Conservation (phyloP, 257 asterid species). For the Coffea eugenioides region DNA sequence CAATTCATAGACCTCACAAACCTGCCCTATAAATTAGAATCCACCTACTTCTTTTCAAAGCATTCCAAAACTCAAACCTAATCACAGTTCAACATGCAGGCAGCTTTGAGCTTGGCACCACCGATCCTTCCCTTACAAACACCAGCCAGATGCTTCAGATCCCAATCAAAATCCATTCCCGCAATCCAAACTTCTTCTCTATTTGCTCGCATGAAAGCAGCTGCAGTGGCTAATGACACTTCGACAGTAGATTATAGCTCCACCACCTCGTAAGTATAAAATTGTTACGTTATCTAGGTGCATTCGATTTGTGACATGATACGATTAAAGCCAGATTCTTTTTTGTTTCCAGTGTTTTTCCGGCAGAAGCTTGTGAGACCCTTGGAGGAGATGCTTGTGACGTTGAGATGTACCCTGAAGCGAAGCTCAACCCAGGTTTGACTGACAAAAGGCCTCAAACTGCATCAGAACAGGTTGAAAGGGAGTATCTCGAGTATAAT, state of each 20-base stretch:
- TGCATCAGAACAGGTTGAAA: slow-evolving; percentile 37
- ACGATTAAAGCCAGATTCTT: background rate
- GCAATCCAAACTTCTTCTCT: slow-evolving; percentile 5
- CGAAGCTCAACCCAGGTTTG: slow-evolving; percentile 35
- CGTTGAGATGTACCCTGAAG: slow-evolving; percentile 49
- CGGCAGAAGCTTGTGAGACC: slow-evolving; percentile 68
- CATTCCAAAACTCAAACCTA: background rate
- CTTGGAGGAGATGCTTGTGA: slow-evolving; percentile 57
- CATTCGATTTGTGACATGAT: background rate
- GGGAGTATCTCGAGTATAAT: slow-evolving; percentile 56
- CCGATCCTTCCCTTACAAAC: slow-evolving; percentile 9
- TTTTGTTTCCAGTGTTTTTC: slow-evolving; percentile 43
- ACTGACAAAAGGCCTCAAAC: slow-evolving; percentile 8
- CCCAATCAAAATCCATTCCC: slow-evolving; percentile 9
- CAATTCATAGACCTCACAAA: background rate
- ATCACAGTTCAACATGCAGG: slow-evolving; percentile 29
- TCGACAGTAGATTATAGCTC: slow-evolving; percentile 32
- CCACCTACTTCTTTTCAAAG: background rate
- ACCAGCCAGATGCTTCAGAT: slow-evolving; percentile 9
- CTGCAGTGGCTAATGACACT: slow-evolving; percentile 12
- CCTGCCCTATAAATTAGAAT: slow-evolving; percentile 6
- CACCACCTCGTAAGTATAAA: slow-evolving; percentile 27
- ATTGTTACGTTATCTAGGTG: background rate
- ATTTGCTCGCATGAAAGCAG: slow-evolving; percentile 16
- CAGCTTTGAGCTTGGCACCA: slow-evolving; percentile 16